phyloP scores from a whole-genome alignment of 2,329 filamentous ascomycete species.

The Cordyceps cicadae region DNA sequence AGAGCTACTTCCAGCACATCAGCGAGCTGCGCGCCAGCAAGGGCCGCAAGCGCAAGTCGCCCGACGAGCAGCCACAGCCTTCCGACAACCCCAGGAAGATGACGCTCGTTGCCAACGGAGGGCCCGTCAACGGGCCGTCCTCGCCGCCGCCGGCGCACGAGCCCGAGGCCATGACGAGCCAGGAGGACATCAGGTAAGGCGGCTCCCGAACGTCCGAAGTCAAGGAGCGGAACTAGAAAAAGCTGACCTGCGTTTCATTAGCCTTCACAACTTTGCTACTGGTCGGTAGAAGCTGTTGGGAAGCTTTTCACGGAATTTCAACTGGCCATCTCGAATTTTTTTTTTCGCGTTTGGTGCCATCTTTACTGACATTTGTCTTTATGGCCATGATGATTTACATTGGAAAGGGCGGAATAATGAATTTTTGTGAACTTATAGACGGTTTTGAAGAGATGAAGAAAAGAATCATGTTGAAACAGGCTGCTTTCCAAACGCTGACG shows the following conservation, averaged over 20 bases:
- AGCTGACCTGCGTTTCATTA: neutral
- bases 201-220: neutral
- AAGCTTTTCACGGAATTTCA: no score
- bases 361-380: neutral
- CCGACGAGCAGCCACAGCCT: neutral
- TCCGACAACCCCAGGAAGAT: slow-evolving; percentile 2
- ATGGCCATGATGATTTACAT: no score
- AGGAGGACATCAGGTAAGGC: slow-evolving; percentile 25
- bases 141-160: neutral
- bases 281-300: neutral
- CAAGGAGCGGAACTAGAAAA: slow-evolving; percentile 17
- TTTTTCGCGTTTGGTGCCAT: neutral
- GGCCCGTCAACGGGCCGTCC: slow-evolving; percentile 47
- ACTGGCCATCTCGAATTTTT: neutral
- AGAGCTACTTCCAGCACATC: slow-evolving; percentile 75
- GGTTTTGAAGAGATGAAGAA: neutral
- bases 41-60: slow-evolving; percentile 38
- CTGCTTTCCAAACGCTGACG: no score
- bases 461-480: neutral
- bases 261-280: slow-evolving; percentile 4
- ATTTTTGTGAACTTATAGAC: no score
- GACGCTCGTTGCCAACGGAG: slow-evolving; percentile 19
- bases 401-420: no score
- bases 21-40: slow-evolving; percentile 54
- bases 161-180: slow-evolving; percentile 15